Evolutionary conservation across 345 rosid species (phyloP).

Genomic region (Eucalyptus caleyi): DNA sequence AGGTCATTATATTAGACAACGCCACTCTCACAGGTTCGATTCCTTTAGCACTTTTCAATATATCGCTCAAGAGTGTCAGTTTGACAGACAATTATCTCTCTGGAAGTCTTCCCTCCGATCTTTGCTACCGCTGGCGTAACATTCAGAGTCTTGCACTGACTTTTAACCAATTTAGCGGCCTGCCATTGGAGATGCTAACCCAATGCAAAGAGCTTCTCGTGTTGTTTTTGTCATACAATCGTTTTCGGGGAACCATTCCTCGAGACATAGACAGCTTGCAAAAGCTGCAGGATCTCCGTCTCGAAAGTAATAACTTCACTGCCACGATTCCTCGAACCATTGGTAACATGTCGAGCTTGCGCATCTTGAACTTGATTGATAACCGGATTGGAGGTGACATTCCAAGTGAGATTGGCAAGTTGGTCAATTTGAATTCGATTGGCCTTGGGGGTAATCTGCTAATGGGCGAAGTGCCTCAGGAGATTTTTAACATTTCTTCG

Average conservation of each 20-base stretch:
- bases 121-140: neutral
- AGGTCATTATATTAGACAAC: fast-evolving
- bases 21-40: neutral
- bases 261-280: neutral
- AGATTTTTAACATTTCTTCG: neutral
- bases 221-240: neutral
- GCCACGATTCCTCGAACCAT: neutral
- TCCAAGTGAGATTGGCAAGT: neutral
- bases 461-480: neutral
- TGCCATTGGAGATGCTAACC: neutral
- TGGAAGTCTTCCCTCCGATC: neutral
- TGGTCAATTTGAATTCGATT: neutral
- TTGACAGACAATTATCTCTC: neutral
- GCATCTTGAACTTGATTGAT: fast-evolving
- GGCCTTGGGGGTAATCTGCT: fast-evolving
- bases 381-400: neutral
- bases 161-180: neutral
- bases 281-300: neutral
- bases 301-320: fast-evolving
- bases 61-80: fast-evolving
- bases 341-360: neutral
- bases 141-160: neutral
- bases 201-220: neutral
- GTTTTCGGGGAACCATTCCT: neutral
- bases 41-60: neutral